Evolutionary conservation across 1,284 basidiomycete genomes (phyloP).

Genomic region (Vanrija pseudolonga): DNA sequence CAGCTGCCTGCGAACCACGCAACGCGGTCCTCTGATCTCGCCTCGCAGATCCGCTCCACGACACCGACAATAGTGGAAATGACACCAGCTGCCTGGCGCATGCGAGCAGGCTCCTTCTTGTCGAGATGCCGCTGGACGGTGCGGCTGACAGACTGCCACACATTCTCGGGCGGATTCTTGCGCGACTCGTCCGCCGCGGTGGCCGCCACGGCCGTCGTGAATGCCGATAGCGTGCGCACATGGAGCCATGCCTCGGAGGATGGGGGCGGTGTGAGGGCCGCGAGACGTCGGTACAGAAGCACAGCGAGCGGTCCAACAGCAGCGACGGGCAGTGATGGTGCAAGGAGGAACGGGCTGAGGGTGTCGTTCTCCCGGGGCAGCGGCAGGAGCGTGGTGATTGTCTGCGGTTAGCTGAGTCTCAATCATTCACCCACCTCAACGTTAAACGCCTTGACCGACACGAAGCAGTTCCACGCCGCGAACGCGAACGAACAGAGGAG

Average conservation of each 20-base stretch:
- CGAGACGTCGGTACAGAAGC: conserved; percentile 7
- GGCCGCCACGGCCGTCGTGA: conserved; percentile 1
- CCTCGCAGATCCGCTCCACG: conserved; percentile 19
- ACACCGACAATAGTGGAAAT: conserved; percentile 21
- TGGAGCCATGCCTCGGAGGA: conserved; percentile 6
- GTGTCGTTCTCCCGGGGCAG: neutral
- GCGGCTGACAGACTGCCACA: conserved; percentile 13
- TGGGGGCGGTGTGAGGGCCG: neutral
- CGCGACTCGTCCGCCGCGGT: neutral
- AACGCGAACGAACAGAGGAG: conserved; percentile 20
- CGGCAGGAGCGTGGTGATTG: neutral
- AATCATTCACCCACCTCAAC: conserved; percentile 9
- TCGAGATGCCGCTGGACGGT: conserved; percentile 6
- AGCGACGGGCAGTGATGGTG: conserved; percentile 3
- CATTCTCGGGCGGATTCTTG: conserved; percentile 3
- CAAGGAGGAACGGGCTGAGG: conserved; percentile 7
- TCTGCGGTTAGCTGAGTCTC: neutral
- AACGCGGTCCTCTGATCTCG: conserved; percentile 11
- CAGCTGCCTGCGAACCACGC: conserved; percentile 30
- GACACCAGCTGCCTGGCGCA: conserved; percentile 14
- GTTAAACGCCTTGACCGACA: conserved; percentile 8
- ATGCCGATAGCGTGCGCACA: conserved; percentile 4
- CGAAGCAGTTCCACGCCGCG: conserved; percentile 24
- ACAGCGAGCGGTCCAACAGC: conserved; percentile 1
- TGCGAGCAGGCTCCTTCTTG: conserved; percentile 10